A percentile compares a stretch with the other conserved stretches of the same genome.
These are phyloP conservation scores for Avena atlantica DNA, from an alignment of 176 grass and related monocot species.

Conservation along the genomic window DNA sequence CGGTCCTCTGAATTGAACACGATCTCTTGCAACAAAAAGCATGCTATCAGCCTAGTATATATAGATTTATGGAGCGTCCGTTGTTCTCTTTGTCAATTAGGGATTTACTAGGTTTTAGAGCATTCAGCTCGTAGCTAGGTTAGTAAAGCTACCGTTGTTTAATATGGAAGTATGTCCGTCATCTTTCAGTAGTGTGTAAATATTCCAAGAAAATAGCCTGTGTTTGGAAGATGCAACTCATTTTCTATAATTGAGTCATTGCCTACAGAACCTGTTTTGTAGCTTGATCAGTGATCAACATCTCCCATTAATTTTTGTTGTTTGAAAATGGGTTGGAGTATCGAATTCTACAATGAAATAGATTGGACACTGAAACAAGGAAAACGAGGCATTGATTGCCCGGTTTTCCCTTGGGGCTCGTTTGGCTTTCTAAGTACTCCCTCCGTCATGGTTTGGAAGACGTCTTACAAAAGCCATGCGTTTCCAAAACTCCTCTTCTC, in stretches of 20 bases:
- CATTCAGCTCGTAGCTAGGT: not conserved
- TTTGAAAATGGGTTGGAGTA: not conserved
- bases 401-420: too few relatives aligned
- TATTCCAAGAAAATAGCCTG: not conserved
- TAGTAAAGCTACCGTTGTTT: not conserved
- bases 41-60: not conserved
- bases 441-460: too few relatives aligned
- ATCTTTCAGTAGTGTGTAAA: not conserved
- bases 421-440: too few relatives aligned
- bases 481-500: too few relatives aligned
- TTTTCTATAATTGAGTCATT: not conserved
- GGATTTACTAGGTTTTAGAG: not conserved
- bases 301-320: not conserved
- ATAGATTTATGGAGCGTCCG: not conserved
- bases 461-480: too few relatives aligned
- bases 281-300: not conserved
- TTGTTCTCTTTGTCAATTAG: not conserved
- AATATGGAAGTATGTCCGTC: not conserved
- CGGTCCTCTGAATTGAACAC: conserved; percentile 48
- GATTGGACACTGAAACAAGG: too few relatives aligned
- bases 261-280: not conserved
- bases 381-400: too few relatives aligned
- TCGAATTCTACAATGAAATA: too few relatives aligned
- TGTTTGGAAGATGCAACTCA: not conserved
- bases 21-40: not conserved